These are phyloP conservation scores for Ananas comosus DNA, from an alignment of 176 grass and related monocot genomes.

Conservation along the genomic window DNA sequence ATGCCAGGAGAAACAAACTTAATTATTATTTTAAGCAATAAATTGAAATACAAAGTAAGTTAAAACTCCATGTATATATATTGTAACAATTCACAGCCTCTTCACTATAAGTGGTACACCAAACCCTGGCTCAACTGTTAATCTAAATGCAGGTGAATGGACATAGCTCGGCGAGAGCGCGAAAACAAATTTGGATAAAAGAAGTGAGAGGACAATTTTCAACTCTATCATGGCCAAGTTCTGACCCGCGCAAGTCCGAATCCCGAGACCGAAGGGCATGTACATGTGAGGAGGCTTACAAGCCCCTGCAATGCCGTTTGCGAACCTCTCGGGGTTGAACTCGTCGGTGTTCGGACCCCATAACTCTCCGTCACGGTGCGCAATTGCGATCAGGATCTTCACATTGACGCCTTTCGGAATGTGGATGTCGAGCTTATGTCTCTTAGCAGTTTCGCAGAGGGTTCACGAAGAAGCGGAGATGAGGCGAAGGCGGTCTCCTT, in stretches of 20 bases:
- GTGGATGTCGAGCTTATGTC: slow-evolving; percentile 36
- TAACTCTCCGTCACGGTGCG: slow-evolving; percentile 38
- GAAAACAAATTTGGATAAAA: slow-evolving; percentile 48
- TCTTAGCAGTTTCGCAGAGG: slow-evolving; percentile 30
- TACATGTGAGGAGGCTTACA: slow-evolving; percentile 51
- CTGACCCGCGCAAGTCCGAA: slow-evolving; percentile 47
- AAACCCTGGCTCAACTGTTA: slow-evolving; percentile 40
- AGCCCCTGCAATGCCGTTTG: slow-evolving; percentile 26
- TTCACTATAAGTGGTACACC: slow-evolving; percentile 42
- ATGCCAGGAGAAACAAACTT: too few relatives aligned
- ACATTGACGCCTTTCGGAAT: slow-evolving; percentile 34
- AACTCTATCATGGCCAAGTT: slow-evolving; percentile 49
- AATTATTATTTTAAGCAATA: too few relatives aligned
- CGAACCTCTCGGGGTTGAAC: slow-evolving; percentile 46
- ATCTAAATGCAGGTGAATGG: slow-evolving; percentile 33
- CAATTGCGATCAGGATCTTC: slow-evolving; percentile 28
- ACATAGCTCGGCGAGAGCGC: slow-evolving; percentile 31
- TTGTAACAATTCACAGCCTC: neutral
- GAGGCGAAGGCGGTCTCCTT: slow-evolving; percentile 47
- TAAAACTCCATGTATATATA: neutral
- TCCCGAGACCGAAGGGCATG: slow-evolving; percentile 49
- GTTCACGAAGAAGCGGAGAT: slow-evolving; percentile 33
- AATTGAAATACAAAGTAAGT: too few relatives aligned
- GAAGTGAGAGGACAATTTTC: slow-evolving; percentile 49
- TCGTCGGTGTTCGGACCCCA: slow-evolving; percentile 45